Evolutionary conservation across 78 protist genomes (phyloP).

Genomic region (Cavenderia fasciculata): DNA sequence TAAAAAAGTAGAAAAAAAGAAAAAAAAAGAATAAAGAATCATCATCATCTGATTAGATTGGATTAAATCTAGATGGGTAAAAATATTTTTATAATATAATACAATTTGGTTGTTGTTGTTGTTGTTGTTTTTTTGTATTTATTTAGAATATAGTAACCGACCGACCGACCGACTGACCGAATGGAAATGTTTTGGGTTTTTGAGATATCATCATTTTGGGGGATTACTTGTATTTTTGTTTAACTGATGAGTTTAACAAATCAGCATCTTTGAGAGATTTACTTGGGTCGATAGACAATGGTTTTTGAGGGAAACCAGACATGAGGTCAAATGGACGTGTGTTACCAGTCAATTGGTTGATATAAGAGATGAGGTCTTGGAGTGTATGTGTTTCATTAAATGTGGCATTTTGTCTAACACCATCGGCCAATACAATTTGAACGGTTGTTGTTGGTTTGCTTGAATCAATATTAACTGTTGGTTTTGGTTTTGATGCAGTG

Average conservation of each 20-base stretch:
- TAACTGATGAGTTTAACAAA: slow-evolving; percentile 24
- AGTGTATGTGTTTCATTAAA: slow-evolving; percentile 62
- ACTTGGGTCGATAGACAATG: slow-evolving; percentile 6
- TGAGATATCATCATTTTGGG: no score
- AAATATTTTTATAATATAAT: no score
- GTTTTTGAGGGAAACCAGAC: slow-evolving; percentile 69
- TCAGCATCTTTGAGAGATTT: slow-evolving; percentile 49
- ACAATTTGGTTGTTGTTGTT: no score
- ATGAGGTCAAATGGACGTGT: slow-evolving; percentile 30
- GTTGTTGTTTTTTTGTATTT: no score
- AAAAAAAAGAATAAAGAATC: not conserved
- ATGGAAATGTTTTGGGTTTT: no score
- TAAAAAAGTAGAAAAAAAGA: not conserved
- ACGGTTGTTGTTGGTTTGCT: slow-evolving; percentile 41
- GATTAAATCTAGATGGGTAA: no score
- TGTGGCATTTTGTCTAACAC: slow-evolving; percentile 24
- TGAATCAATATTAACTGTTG: slow-evolving; percentile 14
- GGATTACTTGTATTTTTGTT: slow-evolving; percentile 55
- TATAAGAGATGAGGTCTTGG: slow-evolving; percentile 24
- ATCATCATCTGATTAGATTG: not conserved
- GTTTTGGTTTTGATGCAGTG: not conserved
- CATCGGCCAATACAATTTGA: slow-evolving; percentile 77
- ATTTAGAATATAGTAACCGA: no score
- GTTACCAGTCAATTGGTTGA: slow-evolving; percentile 7
- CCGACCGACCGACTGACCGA: no score